Conservation (phyloP, 2,329 filamentous ascomycete species). For the Onygenales sp. region DNA sequence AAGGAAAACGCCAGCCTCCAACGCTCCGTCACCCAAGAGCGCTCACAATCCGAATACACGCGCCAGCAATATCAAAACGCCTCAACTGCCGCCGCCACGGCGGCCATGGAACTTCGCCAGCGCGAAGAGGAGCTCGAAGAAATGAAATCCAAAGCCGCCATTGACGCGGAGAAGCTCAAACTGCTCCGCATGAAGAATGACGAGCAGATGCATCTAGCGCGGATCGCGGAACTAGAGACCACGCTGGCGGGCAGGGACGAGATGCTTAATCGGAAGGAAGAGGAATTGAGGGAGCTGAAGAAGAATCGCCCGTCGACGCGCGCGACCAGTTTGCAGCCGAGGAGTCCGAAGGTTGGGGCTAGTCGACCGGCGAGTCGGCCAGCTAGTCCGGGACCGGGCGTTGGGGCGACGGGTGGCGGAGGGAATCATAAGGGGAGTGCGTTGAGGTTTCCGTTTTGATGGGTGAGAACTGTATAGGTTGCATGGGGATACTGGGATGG, state of each 20-base stretch:
- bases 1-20: slow-evolving; percentile 27
- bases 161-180: slow-evolving; percentile 27
- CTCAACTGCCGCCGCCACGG: slow-evolving; percentile 34
- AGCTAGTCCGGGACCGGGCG: slow-evolving; percentile 13
- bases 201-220: slow-evolving; percentile 24
- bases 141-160: slow-evolving; percentile 27
- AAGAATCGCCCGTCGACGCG: slow-evolving; percentile 35
- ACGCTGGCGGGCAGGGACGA: slow-evolving; percentile 27
- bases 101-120: slow-evolving; percentile 27
- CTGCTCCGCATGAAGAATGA: slow-evolving; percentile 28
- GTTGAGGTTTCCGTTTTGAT: slow-evolving; percentile 21
- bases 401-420: slow-evolving; percentile 18
- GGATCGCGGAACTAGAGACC: slow-evolving; percentile 30
- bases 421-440: slow-evolving; percentile 19
- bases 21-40: slow-evolving; percentile 31
- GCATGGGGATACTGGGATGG: not conserved
- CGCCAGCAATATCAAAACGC: slow-evolving; percentile 39
- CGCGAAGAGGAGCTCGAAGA: slow-evolving; percentile 28
- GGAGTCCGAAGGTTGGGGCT: slow-evolving; percentile 30
- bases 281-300: slow-evolving; percentile 35
- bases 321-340: slow-evolving; percentile 33
- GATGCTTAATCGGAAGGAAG: slow-evolving; percentile 33
- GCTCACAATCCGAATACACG: slow-evolving; percentile 36
- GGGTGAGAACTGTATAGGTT: not conserved
- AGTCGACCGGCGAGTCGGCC: slow-evolving; percentile 31